A percentile compares a stretch with the other conserved stretches of the same genome.
phyloP scores from a whole-genome alignment of 768 basidiomycete species.

The Cantharellus anzutake region DNA sequence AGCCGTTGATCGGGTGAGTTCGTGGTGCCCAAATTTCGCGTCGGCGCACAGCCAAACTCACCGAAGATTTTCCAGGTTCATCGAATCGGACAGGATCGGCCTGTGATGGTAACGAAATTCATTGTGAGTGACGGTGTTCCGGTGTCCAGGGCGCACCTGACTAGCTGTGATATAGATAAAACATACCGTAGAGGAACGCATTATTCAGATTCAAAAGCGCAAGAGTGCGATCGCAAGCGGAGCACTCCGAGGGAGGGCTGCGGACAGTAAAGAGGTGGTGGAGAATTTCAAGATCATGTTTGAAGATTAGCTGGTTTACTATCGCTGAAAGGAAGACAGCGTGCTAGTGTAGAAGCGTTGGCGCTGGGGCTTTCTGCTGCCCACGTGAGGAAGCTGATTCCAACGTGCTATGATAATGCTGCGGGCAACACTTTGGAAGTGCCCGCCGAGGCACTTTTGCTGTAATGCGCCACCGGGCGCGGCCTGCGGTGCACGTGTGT shows the following conservation, averaged over 20 bases:
- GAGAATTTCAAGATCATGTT: constrained; percentile 74
- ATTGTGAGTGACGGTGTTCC: constrained; percentile 30
- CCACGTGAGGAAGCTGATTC: too few relatives aligned
- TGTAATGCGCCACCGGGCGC: too few relatives aligned
- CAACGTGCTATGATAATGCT: too few relatives aligned
- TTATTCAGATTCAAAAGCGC: constrained; percentile 63
- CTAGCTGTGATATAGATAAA: constrained; percentile 27
- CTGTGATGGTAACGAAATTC: constrained; percentile 71
- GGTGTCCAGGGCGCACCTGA: too few relatives aligned
- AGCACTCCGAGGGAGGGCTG: constrained; percentile 42
- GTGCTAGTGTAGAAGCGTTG: too few relatives aligned
- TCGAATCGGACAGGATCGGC: constrained; percentile 63
- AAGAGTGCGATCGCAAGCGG: constrained; percentile 78
- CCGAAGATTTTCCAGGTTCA: constrained; percentile 24
- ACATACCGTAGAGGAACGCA: constrained; percentile 62
- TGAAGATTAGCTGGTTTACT: constrained; percentile 20
- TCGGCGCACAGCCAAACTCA: background rate
- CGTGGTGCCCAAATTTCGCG: background rate
- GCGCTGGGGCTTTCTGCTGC: too few relatives aligned
- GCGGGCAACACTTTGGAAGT: too few relatives aligned
- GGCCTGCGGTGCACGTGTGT: too few relatives aligned
- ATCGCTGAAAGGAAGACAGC: too few relatives aligned
- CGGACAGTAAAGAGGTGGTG: constrained; percentile 31
- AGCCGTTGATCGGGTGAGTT: constrained; percentile 58
- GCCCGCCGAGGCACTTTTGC: too few relatives aligned